Conservation (phyloP, 768 basidiomycete species). For the Roridomyces roridus region DNA sequence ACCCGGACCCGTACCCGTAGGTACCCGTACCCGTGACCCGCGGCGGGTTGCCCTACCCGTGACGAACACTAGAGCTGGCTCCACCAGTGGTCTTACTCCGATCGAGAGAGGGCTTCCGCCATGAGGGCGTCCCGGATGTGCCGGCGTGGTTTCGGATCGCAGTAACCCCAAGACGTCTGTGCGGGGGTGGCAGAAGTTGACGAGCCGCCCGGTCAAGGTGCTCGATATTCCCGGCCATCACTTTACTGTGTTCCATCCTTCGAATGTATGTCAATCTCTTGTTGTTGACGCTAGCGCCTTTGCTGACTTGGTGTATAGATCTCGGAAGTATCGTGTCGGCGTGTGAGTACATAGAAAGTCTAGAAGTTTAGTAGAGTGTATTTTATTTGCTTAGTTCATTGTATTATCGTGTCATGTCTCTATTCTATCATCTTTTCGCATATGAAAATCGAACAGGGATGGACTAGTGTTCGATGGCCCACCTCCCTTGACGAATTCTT, state of each 20-base stretch:
- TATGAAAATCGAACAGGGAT: no score
- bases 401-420: no score
- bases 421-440: no score
- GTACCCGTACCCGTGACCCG: no score
- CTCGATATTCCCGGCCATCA: slow-evolving; percentile 72
- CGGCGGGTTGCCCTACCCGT: no score
- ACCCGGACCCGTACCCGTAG: no score
- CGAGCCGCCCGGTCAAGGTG: slow-evolving; percentile 43
- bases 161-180: slow-evolving; percentile 37
- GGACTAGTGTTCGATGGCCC: no score
- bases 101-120: slow-evolving; percentile 53
- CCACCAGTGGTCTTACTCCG: slow-evolving; percentile 56
- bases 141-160: slow-evolving; percentile 62
- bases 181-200: slow-evolving; percentile 54
- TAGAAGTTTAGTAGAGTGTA: slow-evolving; percentile 2
- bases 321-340: slow-evolving; percentile 32
- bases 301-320: slow-evolving; percentile 30
- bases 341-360: slow-evolving; percentile 31
- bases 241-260: slow-evolving; percentile 59
- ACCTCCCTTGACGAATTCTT: no score
- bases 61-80: no score
- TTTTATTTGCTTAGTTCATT: no score
- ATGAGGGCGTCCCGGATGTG: slow-evolving; percentile 38
- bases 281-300: neutral
- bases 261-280: slow-evolving; percentile 49